These are phyloP conservation scores for Periglandula ipomoeae DNA, from an alignment of 2,329 filamentous ascomycete species.

Conservation along the genomic window DNA sequence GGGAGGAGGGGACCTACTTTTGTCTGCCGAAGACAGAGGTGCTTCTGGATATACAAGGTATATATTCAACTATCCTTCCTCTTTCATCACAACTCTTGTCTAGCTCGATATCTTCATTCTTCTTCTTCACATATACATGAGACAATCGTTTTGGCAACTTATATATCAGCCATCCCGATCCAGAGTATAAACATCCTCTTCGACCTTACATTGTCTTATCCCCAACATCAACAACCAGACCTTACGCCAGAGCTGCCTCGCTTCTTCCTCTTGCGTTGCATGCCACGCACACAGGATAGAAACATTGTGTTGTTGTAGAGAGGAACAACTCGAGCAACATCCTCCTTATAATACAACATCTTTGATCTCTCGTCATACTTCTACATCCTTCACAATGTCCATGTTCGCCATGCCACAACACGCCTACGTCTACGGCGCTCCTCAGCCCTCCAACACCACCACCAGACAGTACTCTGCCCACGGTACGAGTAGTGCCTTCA, in stretches of 20 bases:
- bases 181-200: background rate
- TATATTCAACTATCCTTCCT: constrained; percentile 7
- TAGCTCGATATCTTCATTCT: background rate
- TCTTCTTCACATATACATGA: background rate
- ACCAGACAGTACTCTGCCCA: constrained; percentile 62
- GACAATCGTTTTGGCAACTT: background rate
- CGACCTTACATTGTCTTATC: background rate
- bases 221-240: no score
- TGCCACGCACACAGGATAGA: background rate
- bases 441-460: constrained; percentile 28
- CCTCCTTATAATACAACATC: no score
- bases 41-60: constrained; percentile 2
- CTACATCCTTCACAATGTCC: constrained; percentile 19
- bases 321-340: no score
- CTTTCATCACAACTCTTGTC: background rate
- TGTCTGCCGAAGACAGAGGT: background rate
- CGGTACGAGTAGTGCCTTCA: constrained; percentile 89
- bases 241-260: background rate
- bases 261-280: constrained; percentile 1
- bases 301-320: no score
- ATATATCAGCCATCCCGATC: background rate
- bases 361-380: no score
- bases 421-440: constrained; percentile 22
- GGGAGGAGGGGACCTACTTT: background rate
- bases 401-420: constrained; percentile 27